A percentile compares a stretch with the other conserved stretches of the same genome.
These are phyloP conservation scores for Atkinsonella hypoxylon DNA, from an alignment of 2,329 filamentous ascomycete species.

Conservation along the genomic window DNA sequence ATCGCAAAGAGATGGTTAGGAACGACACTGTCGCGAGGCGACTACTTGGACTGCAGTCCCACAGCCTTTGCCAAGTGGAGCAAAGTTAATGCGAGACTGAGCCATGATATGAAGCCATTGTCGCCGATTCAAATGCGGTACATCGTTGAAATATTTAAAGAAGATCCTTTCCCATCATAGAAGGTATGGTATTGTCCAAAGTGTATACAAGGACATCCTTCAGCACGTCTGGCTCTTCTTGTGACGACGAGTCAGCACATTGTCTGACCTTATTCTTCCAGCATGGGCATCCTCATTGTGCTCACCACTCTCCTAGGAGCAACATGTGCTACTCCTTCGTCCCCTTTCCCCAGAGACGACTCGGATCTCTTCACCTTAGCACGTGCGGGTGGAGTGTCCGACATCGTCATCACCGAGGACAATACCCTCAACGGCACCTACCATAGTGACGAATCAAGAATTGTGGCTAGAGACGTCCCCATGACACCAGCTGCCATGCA, in stretches of 20 bases:
- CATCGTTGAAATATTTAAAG: not conserved
- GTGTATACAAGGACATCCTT: not conserved
- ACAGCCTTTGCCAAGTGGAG: no score
- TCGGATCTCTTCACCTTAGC: slow-evolving; percentile 19
- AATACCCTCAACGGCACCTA: slow-evolving; percentile 29
- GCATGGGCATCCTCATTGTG: slow-evolving; percentile 2
- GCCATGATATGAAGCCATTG: no score
- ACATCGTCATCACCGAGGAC: slow-evolving; percentile 24
- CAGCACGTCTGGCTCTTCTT: not conserved
- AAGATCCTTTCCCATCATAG: not conserved
- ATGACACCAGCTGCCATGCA: slow-evolving; percentile 3
- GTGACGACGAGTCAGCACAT: not conserved
- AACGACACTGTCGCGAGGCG: no score
- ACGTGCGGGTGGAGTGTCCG: slow-evolving; percentile 16
- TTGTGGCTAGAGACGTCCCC: slow-evolving; percentile 1
- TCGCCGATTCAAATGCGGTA: no score
- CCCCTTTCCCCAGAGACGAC: not conserved
- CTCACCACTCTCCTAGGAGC: slow-evolving; percentile 11
- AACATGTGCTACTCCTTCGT: slow-evolving; percentile 10
- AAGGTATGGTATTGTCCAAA: not conserved
- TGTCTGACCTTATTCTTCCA: not conserved
- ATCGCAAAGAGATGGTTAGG: no score
- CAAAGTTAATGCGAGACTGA: no score
- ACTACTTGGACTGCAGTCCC: no score
- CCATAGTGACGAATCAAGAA: slow-evolving; percentile 7